Conservation (phyloP, 176 grass and related monocot species). For the Luzula sylvatica region DNA sequence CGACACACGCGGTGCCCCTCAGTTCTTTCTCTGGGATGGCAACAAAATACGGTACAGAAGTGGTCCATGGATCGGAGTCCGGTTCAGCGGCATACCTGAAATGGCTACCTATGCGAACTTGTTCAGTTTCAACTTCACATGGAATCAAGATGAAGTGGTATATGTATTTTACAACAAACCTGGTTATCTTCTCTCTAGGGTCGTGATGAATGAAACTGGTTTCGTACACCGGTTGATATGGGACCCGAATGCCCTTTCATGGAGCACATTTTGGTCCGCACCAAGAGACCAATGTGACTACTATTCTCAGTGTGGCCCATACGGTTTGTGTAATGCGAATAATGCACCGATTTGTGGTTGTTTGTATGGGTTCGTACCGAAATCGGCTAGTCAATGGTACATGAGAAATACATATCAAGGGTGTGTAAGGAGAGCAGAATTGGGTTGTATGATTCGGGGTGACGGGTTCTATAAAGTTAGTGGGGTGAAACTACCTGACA, state of each 20-base stretch:
- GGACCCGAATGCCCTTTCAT: not conserved
- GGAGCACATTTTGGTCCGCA: slow-evolving; percentile 30
- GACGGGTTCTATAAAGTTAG: slow-evolving; percentile 38
- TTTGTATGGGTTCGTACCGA: slow-evolving; percentile 15
- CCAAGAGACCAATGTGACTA: slow-evolving; percentile 32
- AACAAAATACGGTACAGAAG: slow-evolving; percentile 24
- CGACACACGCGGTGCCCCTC: slow-evolving; percentile 26
- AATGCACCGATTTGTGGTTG: slow-evolving; percentile 25
- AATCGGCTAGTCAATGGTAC: slow-evolving; percentile 25
- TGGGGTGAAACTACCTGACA: slow-evolving; percentile 40
- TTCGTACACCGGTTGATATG: slow-evolving; percentile 36
- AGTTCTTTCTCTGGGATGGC: slow-evolving; percentile 10
- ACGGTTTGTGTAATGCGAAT: slow-evolving; percentile 29
- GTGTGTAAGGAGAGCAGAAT: slow-evolving; percentile 8
- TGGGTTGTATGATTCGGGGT: not conserved
- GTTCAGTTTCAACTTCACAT: slow-evolving; percentile 16
- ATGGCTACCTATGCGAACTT: not conserved
- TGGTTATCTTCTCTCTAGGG: slow-evolving; percentile 16
- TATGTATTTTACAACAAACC: slow-evolving; percentile 24
- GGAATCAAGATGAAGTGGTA: slow-evolving; percentile 21
- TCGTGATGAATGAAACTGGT: slow-evolving; percentile 42
- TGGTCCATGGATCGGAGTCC: slow-evolving; percentile 33
- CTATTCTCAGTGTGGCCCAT: slow-evolving; percentile 34
- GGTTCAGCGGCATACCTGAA: slow-evolving; percentile 1
- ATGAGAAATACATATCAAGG: slow-evolving; percentile 40